Conservation (phyloP, 1,284 basidiomycete species). For the Porogramme epimiltina region DNA sequence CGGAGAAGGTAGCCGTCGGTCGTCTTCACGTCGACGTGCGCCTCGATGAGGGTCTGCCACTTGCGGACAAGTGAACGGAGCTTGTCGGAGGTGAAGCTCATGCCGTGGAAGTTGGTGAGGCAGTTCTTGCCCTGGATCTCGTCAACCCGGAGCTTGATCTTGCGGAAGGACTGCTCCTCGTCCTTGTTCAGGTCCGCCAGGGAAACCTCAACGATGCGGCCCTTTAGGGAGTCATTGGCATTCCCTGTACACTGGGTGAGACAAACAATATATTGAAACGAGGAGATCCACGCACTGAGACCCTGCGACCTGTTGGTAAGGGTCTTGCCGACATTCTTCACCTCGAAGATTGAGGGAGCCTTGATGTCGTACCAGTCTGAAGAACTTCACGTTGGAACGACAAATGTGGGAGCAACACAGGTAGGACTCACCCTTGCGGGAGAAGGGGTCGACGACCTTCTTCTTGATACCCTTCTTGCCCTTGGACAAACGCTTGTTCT, state of each 20-base stretch:
- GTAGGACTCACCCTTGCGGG: constrained; percentile 88
- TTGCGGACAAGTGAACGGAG: constrained; percentile 99
- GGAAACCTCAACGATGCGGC: constrained; percentile 95
- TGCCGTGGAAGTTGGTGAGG: constrained; percentile 99
- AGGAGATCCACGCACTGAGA: constrained; percentile 74
- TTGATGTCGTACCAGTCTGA: constrained; percentile 99
- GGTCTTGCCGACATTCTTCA: constrained; percentile 97
- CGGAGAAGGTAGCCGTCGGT: constrained; percentile 99
- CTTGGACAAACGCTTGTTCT: constrained; percentile 99
- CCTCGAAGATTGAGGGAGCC: constrained; percentile 97
- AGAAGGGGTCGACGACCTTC: constrained; percentile 99
- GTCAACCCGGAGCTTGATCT: constrained; percentile 98
- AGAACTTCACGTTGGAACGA: not conserved
- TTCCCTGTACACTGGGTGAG: constrained; percentile 67
- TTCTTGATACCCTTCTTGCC: constrained; percentile 99
- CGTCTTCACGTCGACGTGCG: constrained; percentile 98
- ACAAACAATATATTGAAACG: not conserved
- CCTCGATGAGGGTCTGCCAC: constrained; percentile 99
- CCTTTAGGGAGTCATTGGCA: constrained; percentile 98
- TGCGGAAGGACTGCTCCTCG: constrained; percentile 99
- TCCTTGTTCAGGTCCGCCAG: constrained; percentile 99
- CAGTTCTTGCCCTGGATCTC: constrained; percentile 99
- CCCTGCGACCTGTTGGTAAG: constrained; percentile 98
- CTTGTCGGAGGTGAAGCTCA: constrained; percentile 99
- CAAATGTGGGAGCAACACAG: not conserved